phyloP scores from a whole-genome alignment of 148 eudicot genomes.

The Rhododendron henanense region DNA sequence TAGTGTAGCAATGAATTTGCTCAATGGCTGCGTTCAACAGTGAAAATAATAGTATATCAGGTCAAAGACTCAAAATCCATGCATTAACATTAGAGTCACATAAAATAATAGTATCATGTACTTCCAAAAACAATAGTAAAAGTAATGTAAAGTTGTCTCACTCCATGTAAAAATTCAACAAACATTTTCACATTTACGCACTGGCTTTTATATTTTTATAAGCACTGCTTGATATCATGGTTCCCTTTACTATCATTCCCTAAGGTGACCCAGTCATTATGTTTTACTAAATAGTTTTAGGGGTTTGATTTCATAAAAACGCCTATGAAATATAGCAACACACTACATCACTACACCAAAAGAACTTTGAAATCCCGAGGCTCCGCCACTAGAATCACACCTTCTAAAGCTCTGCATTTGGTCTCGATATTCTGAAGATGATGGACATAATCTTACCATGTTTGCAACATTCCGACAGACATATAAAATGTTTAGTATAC shows the following conservation, averaged over 20 bases:
- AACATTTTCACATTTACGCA: background rate
- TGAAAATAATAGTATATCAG: background rate
- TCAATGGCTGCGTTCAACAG: background rate
- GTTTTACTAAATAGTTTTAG: background rate
- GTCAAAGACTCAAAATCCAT: background rate
- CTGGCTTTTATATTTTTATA: background rate
- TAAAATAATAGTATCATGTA: background rate
- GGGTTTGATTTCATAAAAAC: background rate
- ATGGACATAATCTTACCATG: background rate
- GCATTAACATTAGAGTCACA: background rate
- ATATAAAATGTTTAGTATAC: background rate
- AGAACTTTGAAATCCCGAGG: background rate
- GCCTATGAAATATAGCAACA: background rate
- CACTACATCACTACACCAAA: background rate
- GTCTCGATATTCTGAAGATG: background rate
- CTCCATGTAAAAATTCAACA: background rate
- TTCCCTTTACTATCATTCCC: background rate
- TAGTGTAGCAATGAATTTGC: background rate
- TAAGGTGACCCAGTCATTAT: background rate
- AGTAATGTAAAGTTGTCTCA: background rate
- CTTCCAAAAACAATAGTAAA: background rate
- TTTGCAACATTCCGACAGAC: background rate
- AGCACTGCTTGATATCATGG: background rate
- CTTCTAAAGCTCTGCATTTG: background rate
- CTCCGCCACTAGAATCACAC: background rate